Conservation (phyloP, 192 early-diverging fungal species). For the Coemansia sp. region DNA sequence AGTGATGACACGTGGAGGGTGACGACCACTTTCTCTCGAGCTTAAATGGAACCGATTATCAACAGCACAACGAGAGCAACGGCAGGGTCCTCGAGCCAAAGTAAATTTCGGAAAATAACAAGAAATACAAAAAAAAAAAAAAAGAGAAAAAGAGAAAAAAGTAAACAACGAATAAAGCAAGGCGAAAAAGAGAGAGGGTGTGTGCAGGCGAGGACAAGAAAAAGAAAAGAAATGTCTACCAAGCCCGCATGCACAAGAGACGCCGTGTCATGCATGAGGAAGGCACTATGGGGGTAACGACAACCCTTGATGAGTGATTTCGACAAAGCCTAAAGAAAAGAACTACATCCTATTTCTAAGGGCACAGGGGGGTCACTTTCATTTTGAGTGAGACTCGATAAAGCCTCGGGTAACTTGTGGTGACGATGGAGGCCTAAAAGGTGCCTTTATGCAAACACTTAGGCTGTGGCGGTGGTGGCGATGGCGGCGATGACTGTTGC, state of each 20-base stretch:
- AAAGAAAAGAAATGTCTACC: not conserved
- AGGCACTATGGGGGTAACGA: conserved; percentile 2
- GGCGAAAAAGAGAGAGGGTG: not conserved
- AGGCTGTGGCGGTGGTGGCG: too few species aligned
- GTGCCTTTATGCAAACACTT: too few species aligned
- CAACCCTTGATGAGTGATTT: too few species aligned
- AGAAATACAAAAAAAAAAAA: conserved; percentile 3
- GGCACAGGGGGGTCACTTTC: too few species aligned
- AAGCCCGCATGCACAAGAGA: not conserved
- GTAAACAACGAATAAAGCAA: not conserved
- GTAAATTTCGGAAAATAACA: not conserved
- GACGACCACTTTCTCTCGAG: not conserved
- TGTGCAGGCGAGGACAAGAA: not conserved
- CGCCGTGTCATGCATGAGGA: not conserved
- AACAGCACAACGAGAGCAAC: not conserved
- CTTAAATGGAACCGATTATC: not conserved
- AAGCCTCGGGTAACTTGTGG: too few species aligned
- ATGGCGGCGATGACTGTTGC: too few species aligned
- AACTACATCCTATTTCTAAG: too few species aligned
- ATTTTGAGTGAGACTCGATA: too few species aligned
- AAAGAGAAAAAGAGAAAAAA: not conserved
- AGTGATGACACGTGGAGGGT: conserved; percentile 1
- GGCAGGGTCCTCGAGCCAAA: not conserved
- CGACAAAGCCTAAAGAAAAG: too few species aligned
- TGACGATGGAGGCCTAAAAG: too few species aligned